These are phyloP conservation scores for Coleophoma crateriformis DNA, from an alignment of 2,329 filamentous ascomycete species.

Conservation along the genomic window DNA sequence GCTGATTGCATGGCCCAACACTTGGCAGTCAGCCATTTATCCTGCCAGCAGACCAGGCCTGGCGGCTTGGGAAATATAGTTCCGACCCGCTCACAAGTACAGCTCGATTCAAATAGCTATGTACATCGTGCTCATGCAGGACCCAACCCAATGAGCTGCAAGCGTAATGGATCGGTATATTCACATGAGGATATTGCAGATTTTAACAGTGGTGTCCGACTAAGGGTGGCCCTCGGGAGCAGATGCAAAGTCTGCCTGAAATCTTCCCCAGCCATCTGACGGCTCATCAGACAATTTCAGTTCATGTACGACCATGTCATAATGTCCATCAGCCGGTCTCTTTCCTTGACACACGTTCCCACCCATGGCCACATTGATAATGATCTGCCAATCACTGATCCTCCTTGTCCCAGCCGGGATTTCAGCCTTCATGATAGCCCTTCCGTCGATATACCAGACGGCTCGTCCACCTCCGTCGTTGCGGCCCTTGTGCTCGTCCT, in stretches of 20 bases:
- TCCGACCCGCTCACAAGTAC: too few relatives aligned
- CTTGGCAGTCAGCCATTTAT: too few relatives aligned
- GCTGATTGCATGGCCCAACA: too few relatives aligned
- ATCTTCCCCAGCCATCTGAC: constrained; percentile 47
- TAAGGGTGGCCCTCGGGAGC: constrained; percentile 12
- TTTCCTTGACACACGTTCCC: constrained; percentile 51
- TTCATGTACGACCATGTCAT: constrained; percentile 50
- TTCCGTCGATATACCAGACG: constrained; percentile 55
- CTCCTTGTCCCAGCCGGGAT: constrained; percentile 47
- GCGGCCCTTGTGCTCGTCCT: constrained; percentile 29
- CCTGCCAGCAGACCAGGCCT: too few relatives aligned
- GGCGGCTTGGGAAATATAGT: too few relatives aligned
- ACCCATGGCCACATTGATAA: constrained; percentile 58
- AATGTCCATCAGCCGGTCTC: constrained; percentile 44
- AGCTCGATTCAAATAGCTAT: too few relatives aligned
- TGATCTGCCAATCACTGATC: constrained; percentile 48
- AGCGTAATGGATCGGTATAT: too few relatives aligned
- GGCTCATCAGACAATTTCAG: constrained; percentile 47
- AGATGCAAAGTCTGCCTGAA: constrained; percentile 43
- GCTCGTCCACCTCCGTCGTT: constrained; percentile 37
- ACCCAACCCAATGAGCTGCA: too few relatives aligned
- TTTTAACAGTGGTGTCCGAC: too few relatives aligned
- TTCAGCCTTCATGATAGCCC: constrained; percentile 48
- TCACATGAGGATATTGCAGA: too few relatives aligned
- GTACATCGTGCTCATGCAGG: too few relatives aligned